These are phyloP conservation scores for Polyporus tsugae DNA, from an alignment of 1,284 basidiomycete species.

Conservation along the genomic window DNA sequence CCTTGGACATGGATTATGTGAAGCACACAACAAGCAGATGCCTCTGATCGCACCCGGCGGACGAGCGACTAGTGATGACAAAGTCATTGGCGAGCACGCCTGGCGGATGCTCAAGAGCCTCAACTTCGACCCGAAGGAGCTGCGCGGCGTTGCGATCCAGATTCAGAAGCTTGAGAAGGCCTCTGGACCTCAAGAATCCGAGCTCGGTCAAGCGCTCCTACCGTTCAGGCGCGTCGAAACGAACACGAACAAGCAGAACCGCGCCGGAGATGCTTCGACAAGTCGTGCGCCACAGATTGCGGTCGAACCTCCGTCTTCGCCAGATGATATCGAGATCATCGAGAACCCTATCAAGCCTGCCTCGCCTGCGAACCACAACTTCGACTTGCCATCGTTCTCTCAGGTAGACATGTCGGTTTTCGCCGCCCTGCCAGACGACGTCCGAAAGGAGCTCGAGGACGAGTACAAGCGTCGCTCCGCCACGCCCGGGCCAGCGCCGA, in stretches of 20 bases:
- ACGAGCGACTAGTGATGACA: constrained; percentile 76
- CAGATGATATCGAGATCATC: constrained; percentile 34
- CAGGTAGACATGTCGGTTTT: constrained; percentile 81
- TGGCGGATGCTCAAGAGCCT: constrained; percentile 81
- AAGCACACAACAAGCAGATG: constrained; percentile 81
- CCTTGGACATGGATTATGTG: constrained; percentile 91
- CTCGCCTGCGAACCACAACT: background rate
- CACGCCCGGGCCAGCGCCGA: constrained; percentile 46
- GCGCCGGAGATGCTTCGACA: constrained; percentile 22
- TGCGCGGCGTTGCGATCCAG: constrained; percentile 94
- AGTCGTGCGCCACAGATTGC: constrained; percentile 37
- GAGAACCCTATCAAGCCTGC: constrained; percentile 24
- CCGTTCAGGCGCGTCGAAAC: constrained; percentile 54
- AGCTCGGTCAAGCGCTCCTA: constrained; percentile 60
- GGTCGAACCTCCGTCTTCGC: constrained; percentile 46
- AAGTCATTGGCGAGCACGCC: constrained; percentile 79
- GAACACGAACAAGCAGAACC: constrained; percentile 23
- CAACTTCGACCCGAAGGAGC: constrained; percentile 82
- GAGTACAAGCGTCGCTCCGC: constrained; percentile 69
- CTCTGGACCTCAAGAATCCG: constrained; percentile 35
- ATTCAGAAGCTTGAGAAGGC: constrained; percentile 85
- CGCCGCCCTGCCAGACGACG: constrained; percentile 73
- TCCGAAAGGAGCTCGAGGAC: constrained; percentile 73
- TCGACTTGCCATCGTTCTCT: constrained; percentile 72
- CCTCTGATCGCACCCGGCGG: constrained; percentile 67